phyloP scores from a whole-genome alignment of 495 filamentous ascomycete genomes.

The Podospora appendiculata region DNA sequence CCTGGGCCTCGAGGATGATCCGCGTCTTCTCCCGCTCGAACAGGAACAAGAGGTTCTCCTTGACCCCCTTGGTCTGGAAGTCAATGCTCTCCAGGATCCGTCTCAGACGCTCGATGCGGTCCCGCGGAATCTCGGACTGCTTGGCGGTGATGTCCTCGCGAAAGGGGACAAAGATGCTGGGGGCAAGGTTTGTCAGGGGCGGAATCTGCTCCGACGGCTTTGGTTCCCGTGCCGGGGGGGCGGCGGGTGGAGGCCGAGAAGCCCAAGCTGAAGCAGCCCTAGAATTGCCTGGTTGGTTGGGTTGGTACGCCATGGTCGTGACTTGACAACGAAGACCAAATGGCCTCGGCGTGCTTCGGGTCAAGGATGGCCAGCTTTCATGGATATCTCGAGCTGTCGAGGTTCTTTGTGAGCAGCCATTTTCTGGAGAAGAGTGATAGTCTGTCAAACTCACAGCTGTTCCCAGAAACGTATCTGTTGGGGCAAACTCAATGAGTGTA shows the following conservation, averaged over 20 bases:
- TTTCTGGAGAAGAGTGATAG: too few species aligned
- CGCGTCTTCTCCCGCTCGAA: constrained; percentile 31
- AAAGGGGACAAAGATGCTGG: constrained; percentile 38
- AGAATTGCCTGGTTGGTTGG: too few species aligned
- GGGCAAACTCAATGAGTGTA: too few species aligned
- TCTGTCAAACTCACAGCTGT: too few species aligned
- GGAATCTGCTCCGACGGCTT: constrained; percentile 23
- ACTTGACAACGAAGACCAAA: too few species aligned
- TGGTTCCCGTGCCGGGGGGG: not conserved
- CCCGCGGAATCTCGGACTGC: constrained; percentile 12
- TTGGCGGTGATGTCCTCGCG: constrained; percentile 23
- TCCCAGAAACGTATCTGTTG: too few species aligned
- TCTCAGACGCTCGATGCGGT: constrained; percentile 23
- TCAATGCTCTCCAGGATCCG: constrained; percentile 32
- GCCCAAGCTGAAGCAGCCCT: too few species aligned
- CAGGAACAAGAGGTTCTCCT: constrained; percentile 35
- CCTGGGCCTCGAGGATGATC: constrained; percentile 38
- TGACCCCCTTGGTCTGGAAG: constrained; percentile 29
- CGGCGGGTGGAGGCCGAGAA: not conserved
- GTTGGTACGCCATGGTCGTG: too few species aligned
- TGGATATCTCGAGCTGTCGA: too few species aligned
- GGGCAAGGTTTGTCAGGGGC: constrained; percentile 20
- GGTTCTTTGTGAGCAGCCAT: too few species aligned
- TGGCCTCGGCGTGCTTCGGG: too few species aligned
- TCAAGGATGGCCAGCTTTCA: too few species aligned